phyloP scores from a whole-genome alignment of 306 rosid genomes.

The Argentina anserina region DNA sequence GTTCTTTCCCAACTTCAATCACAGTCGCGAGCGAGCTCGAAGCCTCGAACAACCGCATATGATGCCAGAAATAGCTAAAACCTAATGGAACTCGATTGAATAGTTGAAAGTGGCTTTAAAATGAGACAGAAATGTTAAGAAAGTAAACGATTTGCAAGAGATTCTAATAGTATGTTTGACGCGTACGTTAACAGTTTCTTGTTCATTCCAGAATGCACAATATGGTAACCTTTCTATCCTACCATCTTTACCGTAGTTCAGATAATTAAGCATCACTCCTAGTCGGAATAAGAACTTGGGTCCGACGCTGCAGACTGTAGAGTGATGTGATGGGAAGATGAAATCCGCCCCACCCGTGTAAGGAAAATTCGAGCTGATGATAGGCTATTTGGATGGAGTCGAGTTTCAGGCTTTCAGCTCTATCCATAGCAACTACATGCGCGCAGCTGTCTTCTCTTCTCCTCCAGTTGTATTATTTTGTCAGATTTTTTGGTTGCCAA shows the following conservation, averaged over 20 bases:
- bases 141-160: no score
- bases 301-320: not conserved
- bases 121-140: no score
- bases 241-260: no score
- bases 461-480: slow-evolving; percentile 2
- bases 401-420: not conserved
- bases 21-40: not conserved
- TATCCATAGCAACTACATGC: not conserved
- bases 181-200: no score
- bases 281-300: not conserved
- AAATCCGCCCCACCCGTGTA: not conserved
- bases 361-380: not conserved
- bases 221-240: no score
- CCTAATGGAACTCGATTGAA: no score
- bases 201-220: no score
- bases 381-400: not conserved
- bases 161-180: no score
- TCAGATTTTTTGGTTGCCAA: not conserved
- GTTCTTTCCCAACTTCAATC: not conserved
- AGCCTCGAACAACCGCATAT: not conserved
- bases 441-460: not conserved
- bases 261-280: not conserved
- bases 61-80: not conserved
- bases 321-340: not conserved
- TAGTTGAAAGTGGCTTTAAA: no score